A percentile compares a stretch with the other conserved stretches of the same genome.
These are phyloP conservation scores for Lactarius hengduanensis DNA, from an alignment of 768 basidiomycete species.

Conservation along the genomic window DNA sequence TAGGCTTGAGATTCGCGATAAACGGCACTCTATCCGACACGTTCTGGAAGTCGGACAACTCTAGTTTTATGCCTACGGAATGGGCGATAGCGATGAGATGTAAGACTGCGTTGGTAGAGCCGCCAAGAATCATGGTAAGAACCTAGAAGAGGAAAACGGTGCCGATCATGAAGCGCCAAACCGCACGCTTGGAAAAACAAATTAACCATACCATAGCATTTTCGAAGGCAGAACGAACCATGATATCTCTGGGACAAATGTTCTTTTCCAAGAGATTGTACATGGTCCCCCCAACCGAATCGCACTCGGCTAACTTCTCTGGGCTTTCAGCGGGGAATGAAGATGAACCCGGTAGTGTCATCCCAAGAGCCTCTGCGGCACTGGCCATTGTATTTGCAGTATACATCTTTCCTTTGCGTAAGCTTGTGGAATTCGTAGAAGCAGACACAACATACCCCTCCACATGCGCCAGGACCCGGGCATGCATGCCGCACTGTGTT, in stretches of 20 bases:
- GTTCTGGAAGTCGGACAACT: constrained; percentile 88
- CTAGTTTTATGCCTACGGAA: constrained; percentile 86
- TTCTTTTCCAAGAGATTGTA: constrained; percentile 85
- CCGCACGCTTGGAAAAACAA: neutral
- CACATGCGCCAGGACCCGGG: constrained; percentile 97
- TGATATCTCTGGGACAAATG: constrained; percentile 91
- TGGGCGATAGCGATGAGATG: constrained; percentile 97
- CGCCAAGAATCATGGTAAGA: constrained; percentile 94
- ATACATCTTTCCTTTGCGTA: constrained; percentile 68
- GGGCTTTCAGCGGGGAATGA: constrained; percentile 92
- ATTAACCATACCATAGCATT: constrained; percentile 80
- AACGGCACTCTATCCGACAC: constrained; percentile 94
- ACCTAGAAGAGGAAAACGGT: constrained; percentile 50
- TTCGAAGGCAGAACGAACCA: constrained; percentile 95
- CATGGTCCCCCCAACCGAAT: constrained; percentile 78
- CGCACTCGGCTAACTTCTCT: constrained; percentile 87
- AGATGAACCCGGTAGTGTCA: constrained; percentile 96
- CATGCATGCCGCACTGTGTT: constrained; percentile 90
- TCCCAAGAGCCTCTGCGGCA: constrained; percentile 91
- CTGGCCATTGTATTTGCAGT: constrained; percentile 99
- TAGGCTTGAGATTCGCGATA: constrained; percentile 95
- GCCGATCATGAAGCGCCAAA: neutral
- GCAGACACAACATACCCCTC: constrained; percentile 61
- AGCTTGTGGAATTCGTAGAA: constrained; percentile 12
- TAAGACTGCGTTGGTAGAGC: constrained; percentile 96